Base-by-base conservation (phyloP, 1,284 basidiomycete species). In the Singerocomus inundabilis region DNA sequence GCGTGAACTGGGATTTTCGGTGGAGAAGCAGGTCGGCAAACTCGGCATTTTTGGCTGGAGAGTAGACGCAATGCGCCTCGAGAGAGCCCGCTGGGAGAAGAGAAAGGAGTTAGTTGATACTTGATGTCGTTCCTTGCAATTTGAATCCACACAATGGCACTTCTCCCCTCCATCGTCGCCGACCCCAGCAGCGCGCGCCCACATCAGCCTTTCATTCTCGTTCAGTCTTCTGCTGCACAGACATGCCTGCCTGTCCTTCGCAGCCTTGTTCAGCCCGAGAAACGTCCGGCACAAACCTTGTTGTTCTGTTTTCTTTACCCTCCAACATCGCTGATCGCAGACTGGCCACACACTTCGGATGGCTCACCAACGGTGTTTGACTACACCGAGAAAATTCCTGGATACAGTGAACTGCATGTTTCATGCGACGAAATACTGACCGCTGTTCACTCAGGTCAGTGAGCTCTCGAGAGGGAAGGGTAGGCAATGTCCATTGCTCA, bases 201-300 rank as follows among this genome's bases (percentile, higher is more conserved):
- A 40, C 71, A 73, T 42, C 75, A 80, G 36, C 74, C 77, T 5
- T 67, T 87, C 28, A 57, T 87, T 7, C 57, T 89, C 15, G 60
- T 88, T 15, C 84, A 88, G 57, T 88, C 86, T 1, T 84, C 85
- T 11, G 52, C 72, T 37, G 76, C 80, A 1, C 85, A 87, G 59
- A 82, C 83, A 33, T 73, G 76, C 55, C 57, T 88, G 16, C 79
- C 85, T 3, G 57, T 88, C 24, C 67, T 90, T 9, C 74, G 75
- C 30, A 68, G 67, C 46, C 54, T 75, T 33, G 68, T 75, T 43
- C 68, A 57, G 37, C 57, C 69, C 34, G 60, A 55, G 11, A 64
- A 51, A 57, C 52, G 40, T 37, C 63, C 63, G 16, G 55, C 48
- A 25, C 64, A 66, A 44, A 73, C 72, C 26, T 47, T 85, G n/a